phyloP scores from a whole-genome alignment of 345 rosid genomes.

The Aurinia saxatilis region DNA sequence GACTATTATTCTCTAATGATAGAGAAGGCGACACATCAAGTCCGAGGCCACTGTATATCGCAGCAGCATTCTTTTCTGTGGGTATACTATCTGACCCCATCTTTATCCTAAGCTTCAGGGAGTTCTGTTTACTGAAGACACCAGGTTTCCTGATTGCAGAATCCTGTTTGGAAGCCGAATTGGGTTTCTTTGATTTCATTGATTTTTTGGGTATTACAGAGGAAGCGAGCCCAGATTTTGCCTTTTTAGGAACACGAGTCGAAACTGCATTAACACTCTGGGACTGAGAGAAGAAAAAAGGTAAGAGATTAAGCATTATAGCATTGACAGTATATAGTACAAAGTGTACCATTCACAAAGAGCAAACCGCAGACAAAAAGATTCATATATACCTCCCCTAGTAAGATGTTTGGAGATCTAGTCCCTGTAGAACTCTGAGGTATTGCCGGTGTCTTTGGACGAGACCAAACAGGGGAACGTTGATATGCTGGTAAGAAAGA shows the following conservation, averaged over 20 bases:
- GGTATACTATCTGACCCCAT: constrained; percentile 71
- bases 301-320: constrained; percentile 8
- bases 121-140: constrained; percentile 50
- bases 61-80: constrained; percentile 68
- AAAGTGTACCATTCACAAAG: neutral
- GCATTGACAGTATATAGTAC: neutral
- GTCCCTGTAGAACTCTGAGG: constrained; percentile 39
- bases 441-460: constrained; percentile 49
- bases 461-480: constrained; percentile 70
- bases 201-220: constrained; percentile 33
- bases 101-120: constrained; percentile 70
- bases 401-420: constrained; percentile 52
- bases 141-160: constrained; percentile 38
- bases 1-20: constrained; percentile 68
- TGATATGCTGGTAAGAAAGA: constrained; percentile 80
- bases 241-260: constrained; percentile 32
- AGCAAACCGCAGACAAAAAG: neutral
- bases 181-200: constrained; percentile 39
- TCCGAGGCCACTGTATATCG: constrained; percentile 86
- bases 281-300: constrained; percentile 19
- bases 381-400: constrained; percentile 51
- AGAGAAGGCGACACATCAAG: constrained; percentile 87
- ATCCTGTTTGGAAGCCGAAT: constrained; percentile 32
- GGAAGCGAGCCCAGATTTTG: constrained; percentile 41
- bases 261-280: constrained; percentile 51